These are phyloP conservation scores for Xylaria hypoxylon DNA, from an alignment of 2,329 filamentous ascomycete species.

Conservation along the genomic window DNA sequence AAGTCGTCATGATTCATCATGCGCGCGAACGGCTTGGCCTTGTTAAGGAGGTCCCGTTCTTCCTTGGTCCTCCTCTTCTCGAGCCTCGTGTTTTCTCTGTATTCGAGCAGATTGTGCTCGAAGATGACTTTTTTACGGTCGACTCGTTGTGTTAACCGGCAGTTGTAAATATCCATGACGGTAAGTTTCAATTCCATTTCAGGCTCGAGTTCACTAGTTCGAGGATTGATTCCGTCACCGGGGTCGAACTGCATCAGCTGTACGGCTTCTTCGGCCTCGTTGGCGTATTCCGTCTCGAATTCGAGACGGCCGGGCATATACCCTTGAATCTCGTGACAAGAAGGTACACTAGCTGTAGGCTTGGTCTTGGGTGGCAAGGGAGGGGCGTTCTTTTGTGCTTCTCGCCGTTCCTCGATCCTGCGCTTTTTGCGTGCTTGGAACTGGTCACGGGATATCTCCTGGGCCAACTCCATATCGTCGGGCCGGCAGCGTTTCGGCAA, in stretches of 20 bases:
- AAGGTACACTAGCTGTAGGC: constrained; percentile 92
- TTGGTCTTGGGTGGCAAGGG: constrained; percentile 92
- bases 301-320: constrained; percentile 98
- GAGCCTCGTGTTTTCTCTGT: constrained; percentile 86
- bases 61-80: constrained; percentile 98
- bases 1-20: constrained; percentile 98
- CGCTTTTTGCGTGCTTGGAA: constrained; percentile 94
- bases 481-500: constrained; percentile 88
- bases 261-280: constrained; percentile 97
- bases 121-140: constrained; percentile 98
- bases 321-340: constrained; percentile 97
- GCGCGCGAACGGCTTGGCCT: constrained; percentile 93
- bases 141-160: constrained; percentile 86
- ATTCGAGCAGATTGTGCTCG: constrained; percentile 92
- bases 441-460: constrained; percentile 86
- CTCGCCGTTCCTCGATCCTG: constrained; percentile 90
- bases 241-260: constrained; percentile 99
- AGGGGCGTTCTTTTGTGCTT: constrained; percentile 84
- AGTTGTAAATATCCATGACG: constrained; percentile 98
- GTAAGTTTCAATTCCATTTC: constrained; percentile 98
- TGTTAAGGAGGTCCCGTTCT: constrained; percentile 89
- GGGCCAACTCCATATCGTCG: constrained; percentile 80
- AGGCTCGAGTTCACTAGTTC: constrained; percentile 86
- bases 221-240: constrained; percentile 87
- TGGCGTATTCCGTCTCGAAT: constrained; percentile 97